Conservation (phyloP, 2,329 filamentous ascomycete species). For the Sphaerulina vaccinii region DNA sequence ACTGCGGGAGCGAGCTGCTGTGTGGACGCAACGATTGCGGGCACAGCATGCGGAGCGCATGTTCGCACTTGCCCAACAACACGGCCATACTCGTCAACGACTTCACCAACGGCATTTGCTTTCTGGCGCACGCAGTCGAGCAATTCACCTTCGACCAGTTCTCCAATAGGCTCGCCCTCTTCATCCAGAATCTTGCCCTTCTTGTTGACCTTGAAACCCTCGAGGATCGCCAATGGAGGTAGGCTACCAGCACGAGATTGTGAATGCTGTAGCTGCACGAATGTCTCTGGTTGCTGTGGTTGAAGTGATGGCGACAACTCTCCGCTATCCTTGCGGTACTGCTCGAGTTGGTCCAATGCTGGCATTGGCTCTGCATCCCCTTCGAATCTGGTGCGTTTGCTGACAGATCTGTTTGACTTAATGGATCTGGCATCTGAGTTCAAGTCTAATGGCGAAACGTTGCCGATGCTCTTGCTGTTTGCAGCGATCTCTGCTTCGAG, state of each 20-base stretch:
- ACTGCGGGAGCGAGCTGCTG: not conserved
- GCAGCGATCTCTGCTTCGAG: conserved; percentile 14
- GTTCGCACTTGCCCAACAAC: conserved; percentile 41
- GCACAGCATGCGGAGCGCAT: not conserved
- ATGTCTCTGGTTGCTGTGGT: not conserved
- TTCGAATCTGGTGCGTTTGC: conserved; percentile 22
- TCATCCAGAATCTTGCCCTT: conserved; percentile 51
- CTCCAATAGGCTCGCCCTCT: conserved; percentile 50
- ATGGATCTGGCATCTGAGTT: conserved; percentile 15
- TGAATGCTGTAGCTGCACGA: not conserved
- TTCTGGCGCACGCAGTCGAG: conserved; percentile 47
- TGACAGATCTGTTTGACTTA: conserved; percentile 14
- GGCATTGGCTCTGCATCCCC: conserved; percentile 21
- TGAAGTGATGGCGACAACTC: not conserved
- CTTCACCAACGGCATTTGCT: conserved; percentile 48
- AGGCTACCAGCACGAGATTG: conserved; percentile 1
- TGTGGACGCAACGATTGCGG: not conserved
- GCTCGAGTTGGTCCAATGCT: conserved; percentile 15
- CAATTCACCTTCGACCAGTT: conserved; percentile 48
- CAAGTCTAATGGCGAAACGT: conserved; percentile 17
- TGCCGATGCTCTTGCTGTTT: conserved; percentile 11
- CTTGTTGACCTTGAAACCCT: conserved; percentile 57
- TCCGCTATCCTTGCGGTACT: conserved; percentile 5
- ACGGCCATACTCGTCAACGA: conserved; percentile 49
- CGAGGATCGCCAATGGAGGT: conserved; percentile 44